Evolutionary conservation across 164 flowering plant species (phyloP).

Genomic region (Magnolia changhungtana): DNA sequence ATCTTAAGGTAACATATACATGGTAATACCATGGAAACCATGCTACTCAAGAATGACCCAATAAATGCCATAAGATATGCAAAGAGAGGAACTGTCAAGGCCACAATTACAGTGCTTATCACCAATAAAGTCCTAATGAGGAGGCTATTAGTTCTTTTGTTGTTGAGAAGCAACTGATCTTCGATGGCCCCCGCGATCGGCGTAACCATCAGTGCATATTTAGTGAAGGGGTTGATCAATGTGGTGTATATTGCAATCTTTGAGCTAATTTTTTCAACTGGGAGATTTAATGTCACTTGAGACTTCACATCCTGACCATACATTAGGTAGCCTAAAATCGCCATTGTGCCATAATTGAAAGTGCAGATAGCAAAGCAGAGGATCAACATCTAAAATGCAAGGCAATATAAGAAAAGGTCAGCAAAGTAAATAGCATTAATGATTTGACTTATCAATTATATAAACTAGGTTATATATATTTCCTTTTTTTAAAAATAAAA

Average conservation of each 20-base stretch:
- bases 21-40: conserved; percentile 42
- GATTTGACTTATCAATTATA: too few species aligned
- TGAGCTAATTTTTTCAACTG: conserved; percentile 42
- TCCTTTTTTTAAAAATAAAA: not conserved
- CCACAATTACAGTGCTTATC: conserved; percentile 43
- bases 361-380: conserved; percentile 57
- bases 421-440: not conserved
- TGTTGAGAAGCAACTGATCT: conserved; percentile 17
- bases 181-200: conserved; percentile 57
- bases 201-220: conserved; percentile 63
- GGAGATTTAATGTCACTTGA: conserved; percentile 74
- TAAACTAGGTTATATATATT: too few species aligned
- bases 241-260: conserved; percentile 74
- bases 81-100: conserved; percentile 48
- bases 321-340: conserved; percentile 71
- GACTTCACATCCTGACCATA: conserved; percentile 61
- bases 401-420: not conserved
- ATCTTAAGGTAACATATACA: conserved; percentile 56
- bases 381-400: conserved; percentile 47
- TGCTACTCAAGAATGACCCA: conserved; percentile 45
- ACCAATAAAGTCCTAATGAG: conserved; percentile 42
- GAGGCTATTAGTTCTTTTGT: conserved; percentile 27
- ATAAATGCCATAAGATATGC: conserved; percentile 48
- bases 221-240: conserved; percentile 60
- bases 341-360: conserved; percentile 59